A percentile compares a stretch with the other conserved stretches of the same genome.
These are phyloP conservation scores for Diaporthe australafricana DNA, from an alignment of 2,329 filamentous ascomycete genomes.

Conservation along the genomic window DNA sequence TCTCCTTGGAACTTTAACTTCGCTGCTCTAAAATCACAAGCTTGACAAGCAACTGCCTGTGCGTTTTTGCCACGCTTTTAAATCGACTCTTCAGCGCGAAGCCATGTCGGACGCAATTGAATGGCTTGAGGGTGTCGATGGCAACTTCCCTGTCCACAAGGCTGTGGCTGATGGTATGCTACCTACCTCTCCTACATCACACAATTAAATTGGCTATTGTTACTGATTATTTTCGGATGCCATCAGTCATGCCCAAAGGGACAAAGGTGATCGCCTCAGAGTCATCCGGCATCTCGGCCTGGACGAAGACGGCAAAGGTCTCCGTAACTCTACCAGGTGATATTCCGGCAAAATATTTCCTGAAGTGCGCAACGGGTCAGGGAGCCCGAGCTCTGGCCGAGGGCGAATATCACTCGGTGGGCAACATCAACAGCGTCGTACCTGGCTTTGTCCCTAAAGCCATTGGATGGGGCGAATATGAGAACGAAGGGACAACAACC, in stretches of 20 bases:
- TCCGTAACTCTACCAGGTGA: neutral
- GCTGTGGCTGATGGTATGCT: conserved; percentile 1
- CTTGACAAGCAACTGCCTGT: no score
- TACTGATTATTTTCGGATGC: neutral
- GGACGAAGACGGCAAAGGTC: conserved; percentile 11
- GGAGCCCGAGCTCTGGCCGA: neutral
- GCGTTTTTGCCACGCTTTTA: neutral
- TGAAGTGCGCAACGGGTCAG: neutral
- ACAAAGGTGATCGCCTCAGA: neutral
- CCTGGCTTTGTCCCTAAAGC: conserved; percentile 1
- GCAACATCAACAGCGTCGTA: conserved; percentile 10
- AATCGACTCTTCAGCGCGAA: no score
- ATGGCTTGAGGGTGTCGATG: neutral
- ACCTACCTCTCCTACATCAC: neutral
- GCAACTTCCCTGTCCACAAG: conserved; percentile 17
- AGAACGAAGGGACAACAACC: neutral
- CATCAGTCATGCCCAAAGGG: conserved; percentile 10
- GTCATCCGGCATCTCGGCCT: conserved; percentile 7
- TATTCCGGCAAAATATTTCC: neutral
- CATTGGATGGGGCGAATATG: conserved; percentile 2
- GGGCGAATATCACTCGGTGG: neutral
- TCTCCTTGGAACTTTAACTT: no score
- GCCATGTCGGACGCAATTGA: neutral
- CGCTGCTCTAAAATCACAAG: no score
- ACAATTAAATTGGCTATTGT: fast-evolving